A percentile compares a stretch with the other conserved stretches of the same genome.
Evolutionary conservation across 139 green algal species (phyloP).

Genomic region (Dunaliella primolecta): DNA sequence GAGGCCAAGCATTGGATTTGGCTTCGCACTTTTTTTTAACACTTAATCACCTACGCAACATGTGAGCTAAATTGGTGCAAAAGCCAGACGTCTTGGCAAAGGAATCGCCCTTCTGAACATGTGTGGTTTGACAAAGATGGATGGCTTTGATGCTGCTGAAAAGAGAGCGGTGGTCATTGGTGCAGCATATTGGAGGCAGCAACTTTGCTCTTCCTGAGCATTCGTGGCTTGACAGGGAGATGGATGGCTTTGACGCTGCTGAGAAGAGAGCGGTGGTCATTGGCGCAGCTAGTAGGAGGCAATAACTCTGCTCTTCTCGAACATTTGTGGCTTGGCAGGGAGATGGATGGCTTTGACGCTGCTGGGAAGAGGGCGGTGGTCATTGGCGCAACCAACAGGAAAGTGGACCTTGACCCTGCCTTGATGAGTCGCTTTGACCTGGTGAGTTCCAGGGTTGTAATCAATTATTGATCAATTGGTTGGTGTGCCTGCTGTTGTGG

Average conservation of each 20-base stretch:
- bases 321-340: slow-evolving; percentile 24
- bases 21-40: too few relatives aligned
- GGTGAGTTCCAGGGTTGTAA: too few relatives aligned
- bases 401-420: slow-evolving; percentile 82
- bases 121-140: too few relatives aligned
- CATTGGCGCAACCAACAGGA: slow-evolving; percentile 88
- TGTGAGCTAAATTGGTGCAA: too few relatives aligned
- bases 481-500: too few relatives aligned
- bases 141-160: slow-evolving; percentile 54
- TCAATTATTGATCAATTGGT: too few relatives aligned
- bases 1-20: too few relatives aligned
- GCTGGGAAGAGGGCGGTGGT: slow-evolving; percentile 53
- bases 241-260: slow-evolving; percentile 64
- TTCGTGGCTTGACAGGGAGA: too few relatives aligned
- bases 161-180: slow-evolving; percentile 71
- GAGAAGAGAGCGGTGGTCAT: slow-evolving; percentile 66
- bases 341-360: slow-evolving; percentile 74
- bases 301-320: slow-evolving; percentile 76
- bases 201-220: too few relatives aligned
- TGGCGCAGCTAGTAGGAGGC: slow-evolving; percentile 82
- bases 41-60: too few relatives aligned
- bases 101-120: too few relatives aligned
- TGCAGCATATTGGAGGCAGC: slow-evolving; percentile 82
- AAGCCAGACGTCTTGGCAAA: too few relatives aligned
- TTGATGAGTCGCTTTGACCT: slow-evolving; percentile 74